Base-by-base conservation (phyloP, 192 early-diverging fungal genomes). In the Coemansia sp. region DNA sequence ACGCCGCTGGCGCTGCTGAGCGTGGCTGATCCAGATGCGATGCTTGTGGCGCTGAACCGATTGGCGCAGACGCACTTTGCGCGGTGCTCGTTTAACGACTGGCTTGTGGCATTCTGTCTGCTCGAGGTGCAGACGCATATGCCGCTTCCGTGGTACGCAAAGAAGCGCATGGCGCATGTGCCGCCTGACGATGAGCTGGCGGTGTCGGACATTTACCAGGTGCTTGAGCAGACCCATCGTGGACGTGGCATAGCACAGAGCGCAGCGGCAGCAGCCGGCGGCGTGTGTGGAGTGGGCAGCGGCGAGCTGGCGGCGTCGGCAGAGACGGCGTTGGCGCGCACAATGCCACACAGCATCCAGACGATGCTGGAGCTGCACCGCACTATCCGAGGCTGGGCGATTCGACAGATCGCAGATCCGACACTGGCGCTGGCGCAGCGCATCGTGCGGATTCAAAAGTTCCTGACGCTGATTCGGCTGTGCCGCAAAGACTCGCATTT, bases 321-420 rank as follows among this genome's bases (percentile, higher is more conserved):
- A 15, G 86, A 85, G 39, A 81, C 86, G 24, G 71, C 82, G 25
- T 64, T 92, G 3, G 61, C 86, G 22, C 75, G 74, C 23, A 83
- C 82, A 2, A 71, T 92, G 43, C 90, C 90, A 9, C 75, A 85
- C 35, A 83, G 85, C 57, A 87, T 92, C 23, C 87, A 90, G 43
- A 73, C 77, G 37, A 67, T 92, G 51, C 84, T 86, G 54, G 84
- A 81, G 57, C 75, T 89, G 53, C 89, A 92, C 61, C 85, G 84
- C 59, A 70, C 82, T 17, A 87, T 92, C 54, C 86, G 88, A 6
- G 83, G 84, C 3, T 92, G 89, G 88, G 84, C 87, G 2, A 87
- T 86, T 47, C 67, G 79, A 0, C 85, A 92, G 63, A 68, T 92
- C 41, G 64, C 85, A 2, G 71, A 82, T 15, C 72, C 80, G 0